Conservation (phyloP, 345 rosid species). For the Brassica incana region DNA sequence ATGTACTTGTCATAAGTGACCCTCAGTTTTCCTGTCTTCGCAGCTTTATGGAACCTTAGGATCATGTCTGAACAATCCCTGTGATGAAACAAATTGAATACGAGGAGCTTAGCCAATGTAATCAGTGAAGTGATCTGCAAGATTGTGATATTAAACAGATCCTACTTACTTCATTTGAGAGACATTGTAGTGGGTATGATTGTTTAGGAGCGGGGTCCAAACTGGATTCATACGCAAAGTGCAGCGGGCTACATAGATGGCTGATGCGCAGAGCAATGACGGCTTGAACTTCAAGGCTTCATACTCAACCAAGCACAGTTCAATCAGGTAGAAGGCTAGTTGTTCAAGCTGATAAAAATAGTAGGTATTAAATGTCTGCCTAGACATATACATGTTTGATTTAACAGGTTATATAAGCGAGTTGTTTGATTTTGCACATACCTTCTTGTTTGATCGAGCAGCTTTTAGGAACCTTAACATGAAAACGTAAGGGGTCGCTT, state of each 20-base stretch:
- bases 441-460: slow-evolving; percentile 79
- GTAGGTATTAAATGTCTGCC: not conserved
- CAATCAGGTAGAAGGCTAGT: slow-evolving; percentile 81
- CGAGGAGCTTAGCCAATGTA: not conserved
- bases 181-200: slow-evolving; percentile 62
- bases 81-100: slow-evolving; percentile 17
- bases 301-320: slow-evolving; percentile 77
- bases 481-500: slow-evolving; percentile 88
- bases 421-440: slow-evolving; percentile 14
- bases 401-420: not conserved
- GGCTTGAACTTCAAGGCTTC: slow-evolving; percentile 79
- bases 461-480: slow-evolving; percentile 94
- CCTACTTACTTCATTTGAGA: slow-evolving; percentile 61
- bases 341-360: slow-evolving; percentile 64
- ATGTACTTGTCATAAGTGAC: slow-evolving; percentile 79
- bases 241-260: slow-evolving; percentile 75
- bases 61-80: slow-evolving; percentile 90
- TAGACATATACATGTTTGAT: not conserved
- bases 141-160: slow-evolving; percentile 8
- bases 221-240: slow-evolving; percentile 62
- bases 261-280: slow-evolving; percentile 88
- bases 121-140: slow-evolving; percentile 4
- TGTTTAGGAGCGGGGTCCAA: slow-evolving; percentile 74
- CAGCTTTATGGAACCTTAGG: slow-evolving; percentile 67
- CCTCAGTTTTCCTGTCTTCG: slow-evolving; percentile 54